These are phyloP conservation scores for Ormosia semicastrata DNA, from an alignment of 306 rosid genomes.

Conservation along the genomic window DNA sequence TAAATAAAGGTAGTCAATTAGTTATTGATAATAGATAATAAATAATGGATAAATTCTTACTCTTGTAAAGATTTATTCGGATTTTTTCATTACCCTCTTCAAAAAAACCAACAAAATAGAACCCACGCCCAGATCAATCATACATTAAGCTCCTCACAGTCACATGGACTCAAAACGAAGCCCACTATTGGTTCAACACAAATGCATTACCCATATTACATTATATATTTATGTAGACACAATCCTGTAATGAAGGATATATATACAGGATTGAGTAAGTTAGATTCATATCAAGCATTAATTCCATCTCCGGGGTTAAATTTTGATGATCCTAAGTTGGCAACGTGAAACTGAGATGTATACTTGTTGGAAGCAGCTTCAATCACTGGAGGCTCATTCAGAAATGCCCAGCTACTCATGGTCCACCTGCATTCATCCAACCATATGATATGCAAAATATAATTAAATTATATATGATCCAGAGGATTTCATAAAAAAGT, in stretches of 20 bases:
- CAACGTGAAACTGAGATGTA: constrained; percentile 58
- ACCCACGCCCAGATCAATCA: not conserved
- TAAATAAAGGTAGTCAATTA: no score
- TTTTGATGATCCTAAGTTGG: constrained; percentile 37
- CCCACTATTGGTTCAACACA: not conserved
- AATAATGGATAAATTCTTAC: not conserved
- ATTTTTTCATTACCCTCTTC: not conserved
- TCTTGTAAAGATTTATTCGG: not conserved
- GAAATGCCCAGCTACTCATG: constrained; percentile 83
- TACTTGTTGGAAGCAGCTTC: constrained; percentile 58
- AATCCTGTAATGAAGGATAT: not conserved
- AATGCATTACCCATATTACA: not conserved
- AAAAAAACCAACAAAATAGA: not conserved
- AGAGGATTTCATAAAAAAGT: not conserved
- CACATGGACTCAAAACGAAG: not conserved
- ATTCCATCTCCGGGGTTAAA: constrained; percentile 28
- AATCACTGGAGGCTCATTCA: constrained; percentile 65
- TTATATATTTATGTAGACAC: not conserved
- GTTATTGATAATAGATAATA: no score
- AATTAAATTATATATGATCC: not conserved
- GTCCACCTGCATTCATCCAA: constrained; percentile 68
- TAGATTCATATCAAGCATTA: constrained; percentile 18
- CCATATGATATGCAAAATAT: not conserved
- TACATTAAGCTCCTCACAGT: not conserved
- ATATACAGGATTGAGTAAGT: not conserved